Evolutionary conservation across 495 filamentous ascomycete species (phyloP), one percentile per base, ranked within the genome.

Genomic region (Aspergillus conjunctus): DNA sequence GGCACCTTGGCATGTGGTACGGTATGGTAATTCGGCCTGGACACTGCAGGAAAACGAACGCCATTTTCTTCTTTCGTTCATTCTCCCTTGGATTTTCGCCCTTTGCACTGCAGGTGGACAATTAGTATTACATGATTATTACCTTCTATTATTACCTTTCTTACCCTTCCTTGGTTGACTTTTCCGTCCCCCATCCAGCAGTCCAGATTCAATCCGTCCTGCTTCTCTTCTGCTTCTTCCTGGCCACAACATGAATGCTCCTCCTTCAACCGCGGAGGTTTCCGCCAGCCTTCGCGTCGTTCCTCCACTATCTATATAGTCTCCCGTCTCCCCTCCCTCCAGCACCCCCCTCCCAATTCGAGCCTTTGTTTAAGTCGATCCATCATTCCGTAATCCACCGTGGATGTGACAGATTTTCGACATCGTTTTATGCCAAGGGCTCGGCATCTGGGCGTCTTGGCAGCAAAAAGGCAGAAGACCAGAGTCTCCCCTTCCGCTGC

Each of bases 361-460:
- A 7, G 2, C 33, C 46, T 33, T 45, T 39, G n/a, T 46, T 37
- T 17, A 7, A 54, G 33, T 54, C 49, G 26, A 31, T 51, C 48
- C 22, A 20, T 26, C 26, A 26, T 26, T 26, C n/a, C 26, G 26
- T 26, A 26, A 12, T 41, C 34, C 55, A 31, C 53, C 39, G 37
- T 22, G 21, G n/a, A 37, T 52, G 53, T 52, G 53, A 58, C 45
- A 33, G 41, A 11, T 31, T 55, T 56, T 55, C 18, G 34, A 14
- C 26, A 9, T 64, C 56, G 54, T 41, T 46, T 26, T 51, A 71
- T 72, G 73, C 76, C 74, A 76, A 78, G 76, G 68, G 66, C 74
- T 77, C 73, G 74, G 76, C 74, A 72, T 66, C 75, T 76, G 70
- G 73, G 75, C 76, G 68, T 59, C 76, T 78, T 78, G 76, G 76